phyloP scores from a whole-genome alignment of 2,329 filamentous ascomycete species.

The Neophaeococcomyces mojaviensis region DNA sequence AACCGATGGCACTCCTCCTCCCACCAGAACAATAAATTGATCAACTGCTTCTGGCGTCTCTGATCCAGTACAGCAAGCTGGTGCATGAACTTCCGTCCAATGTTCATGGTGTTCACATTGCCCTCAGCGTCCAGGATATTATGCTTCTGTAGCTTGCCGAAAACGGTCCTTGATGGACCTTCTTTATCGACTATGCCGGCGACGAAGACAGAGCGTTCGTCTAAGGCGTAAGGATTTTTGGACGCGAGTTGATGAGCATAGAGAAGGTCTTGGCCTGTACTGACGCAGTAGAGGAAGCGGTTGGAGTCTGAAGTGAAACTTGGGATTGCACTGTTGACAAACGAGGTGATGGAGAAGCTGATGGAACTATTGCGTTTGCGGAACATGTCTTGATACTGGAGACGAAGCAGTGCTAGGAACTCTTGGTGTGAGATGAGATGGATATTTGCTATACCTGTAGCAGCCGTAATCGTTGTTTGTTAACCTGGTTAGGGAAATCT shows the following conservation, averaged over 20 bases:
- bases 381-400: constrained; percentile 12
- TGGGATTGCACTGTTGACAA: constrained; percentile 16
- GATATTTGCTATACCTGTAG: no score
- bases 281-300: neutral
- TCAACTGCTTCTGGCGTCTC: constrained; percentile 13
- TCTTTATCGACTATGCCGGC: constrained; percentile 16
- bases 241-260: constrained; percentile 19
- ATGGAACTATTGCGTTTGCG: constrained; percentile 18
- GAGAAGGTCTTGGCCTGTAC: constrained; percentile 13
- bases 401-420: no score
- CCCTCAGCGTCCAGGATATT: constrained; percentile 10
- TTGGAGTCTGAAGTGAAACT: constrained; percentile 14
- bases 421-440: no score
- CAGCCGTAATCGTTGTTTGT: no score
- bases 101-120: constrained; percentile 15
- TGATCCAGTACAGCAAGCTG: constrained; percentile 15
- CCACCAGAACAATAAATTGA: constrained; percentile 20
- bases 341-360: constrained; percentile 18
- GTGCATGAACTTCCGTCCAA: constrained; percentile 15
- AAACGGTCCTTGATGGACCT: constrained; percentile 8
- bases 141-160: constrained; percentile 12
- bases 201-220: constrained; percentile 17
- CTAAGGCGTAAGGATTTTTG: constrained; percentile 12
- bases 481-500: no score
- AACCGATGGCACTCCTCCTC: constrained; percentile 19